Conservation (phyloP, 1,284 basidiomycete species). For the Fereydounia khargensis region DNA sequence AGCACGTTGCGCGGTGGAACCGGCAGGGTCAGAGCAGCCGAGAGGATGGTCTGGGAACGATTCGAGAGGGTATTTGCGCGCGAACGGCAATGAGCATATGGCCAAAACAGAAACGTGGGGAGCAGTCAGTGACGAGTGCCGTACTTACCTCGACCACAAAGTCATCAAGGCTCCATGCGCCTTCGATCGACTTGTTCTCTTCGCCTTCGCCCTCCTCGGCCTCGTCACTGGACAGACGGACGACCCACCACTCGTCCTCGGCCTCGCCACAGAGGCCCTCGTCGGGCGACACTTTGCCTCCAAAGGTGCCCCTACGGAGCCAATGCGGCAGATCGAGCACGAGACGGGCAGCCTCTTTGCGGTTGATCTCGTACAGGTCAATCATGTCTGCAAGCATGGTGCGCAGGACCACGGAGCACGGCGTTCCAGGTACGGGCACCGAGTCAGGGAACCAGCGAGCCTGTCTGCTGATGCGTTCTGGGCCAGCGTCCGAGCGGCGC, state of each 20-base stretch:
- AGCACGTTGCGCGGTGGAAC: constrained; percentile 70
- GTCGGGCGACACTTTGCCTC: constrained; percentile 24
- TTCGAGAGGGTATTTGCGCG: too few species aligned
- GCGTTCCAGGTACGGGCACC: constrained; percentile 71
- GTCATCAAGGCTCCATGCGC: constrained; percentile 48
- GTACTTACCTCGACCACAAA: constrained; percentile 51
- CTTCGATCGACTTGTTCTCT: constrained; percentile 42
- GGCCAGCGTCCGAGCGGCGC: constrained; percentile 40
- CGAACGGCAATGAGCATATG: not conserved
- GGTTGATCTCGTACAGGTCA: constrained; percentile 90
- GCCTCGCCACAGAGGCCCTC: constrained; percentile 47
- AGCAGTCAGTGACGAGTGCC: too few species aligned
- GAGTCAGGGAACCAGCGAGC: constrained; percentile 46
- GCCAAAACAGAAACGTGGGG: not conserved
- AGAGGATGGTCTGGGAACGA: constrained; percentile 76
- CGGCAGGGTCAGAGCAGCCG: constrained; percentile 74
- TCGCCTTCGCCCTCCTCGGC: not conserved
- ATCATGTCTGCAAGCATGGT: constrained; percentile 77
- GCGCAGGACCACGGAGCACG: constrained; percentile 76
- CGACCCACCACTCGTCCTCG: constrained; percentile 55
- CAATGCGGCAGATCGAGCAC: constrained; percentile 85
- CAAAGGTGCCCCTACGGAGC: constrained; percentile 73
- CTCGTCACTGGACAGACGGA: constrained; percentile 9
- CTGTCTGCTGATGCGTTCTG: constrained; percentile 21
- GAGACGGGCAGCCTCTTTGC: constrained; percentile 86